These are phyloP conservation scores for Penicillium oxalicum DNA, from an alignment of 2,329 filamentous ascomycete genomes.

Conservation along the genomic window DNA sequence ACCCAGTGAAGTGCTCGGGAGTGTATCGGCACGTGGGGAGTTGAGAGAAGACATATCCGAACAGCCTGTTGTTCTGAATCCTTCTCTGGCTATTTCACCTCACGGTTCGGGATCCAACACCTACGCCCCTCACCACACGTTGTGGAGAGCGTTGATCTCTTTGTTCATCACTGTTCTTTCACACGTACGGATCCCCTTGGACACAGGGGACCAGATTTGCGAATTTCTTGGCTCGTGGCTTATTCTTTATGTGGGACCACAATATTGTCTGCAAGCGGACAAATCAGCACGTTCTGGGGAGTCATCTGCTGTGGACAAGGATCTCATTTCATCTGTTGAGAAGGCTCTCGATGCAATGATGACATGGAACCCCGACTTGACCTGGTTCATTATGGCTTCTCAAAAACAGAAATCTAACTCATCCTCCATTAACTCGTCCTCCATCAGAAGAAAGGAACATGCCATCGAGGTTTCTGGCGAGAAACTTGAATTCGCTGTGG, in stretches of 20 bases:
- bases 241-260: constrained; percentile 28
- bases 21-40: not conserved
- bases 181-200: constrained; percentile 35
- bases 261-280: constrained; percentile 26
- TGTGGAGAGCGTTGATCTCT: constrained; percentile 35
- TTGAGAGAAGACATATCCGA: not conserved
- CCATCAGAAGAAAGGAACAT: constrained; percentile 1
- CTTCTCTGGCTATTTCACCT: constrained; percentile 19
- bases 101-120: constrained; percentile 19
- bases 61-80: constrained; percentile 3
- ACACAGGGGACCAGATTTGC: constrained; percentile 39
- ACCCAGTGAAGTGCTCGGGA: not conserved
- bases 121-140: constrained; percentile 36
- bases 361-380: constrained; percentile 37
- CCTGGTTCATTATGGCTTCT: constrained; percentile 37
- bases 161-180: constrained; percentile 38
- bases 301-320: constrained; percentile 1
- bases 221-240: constrained; percentile 35
- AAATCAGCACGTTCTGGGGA: not conserved
- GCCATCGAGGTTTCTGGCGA: constrained; percentile 26
- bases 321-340: constrained; percentile 21
- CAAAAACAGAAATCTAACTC: constrained; percentile 6
- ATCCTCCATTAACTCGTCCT: no score
- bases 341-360: constrained; percentile 35
- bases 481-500: constrained; percentile 10